These are phyloP conservation scores for Cocos nucifera DNA, from an alignment of 176 grass and related monocot species.

Conservation along the genomic window DNA sequence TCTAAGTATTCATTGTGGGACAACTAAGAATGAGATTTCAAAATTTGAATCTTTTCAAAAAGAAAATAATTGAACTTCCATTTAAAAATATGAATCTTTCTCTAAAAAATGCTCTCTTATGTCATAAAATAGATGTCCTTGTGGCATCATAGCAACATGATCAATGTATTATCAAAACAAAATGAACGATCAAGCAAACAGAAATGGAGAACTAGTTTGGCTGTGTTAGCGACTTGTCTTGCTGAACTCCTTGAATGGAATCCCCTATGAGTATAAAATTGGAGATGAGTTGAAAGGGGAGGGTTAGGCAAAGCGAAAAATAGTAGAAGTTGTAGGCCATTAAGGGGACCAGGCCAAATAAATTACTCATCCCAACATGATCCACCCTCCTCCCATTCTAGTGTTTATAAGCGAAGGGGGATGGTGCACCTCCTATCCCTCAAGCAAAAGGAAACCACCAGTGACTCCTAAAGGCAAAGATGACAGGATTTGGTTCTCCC, in stretches of 20 bases:
- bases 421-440: background rate
- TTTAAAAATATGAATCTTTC: too few relatives aligned
- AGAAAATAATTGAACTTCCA: too few relatives aligned
- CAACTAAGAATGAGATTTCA: too few relatives aligned
- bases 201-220: background rate
- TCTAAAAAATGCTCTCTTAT: too few relatives aligned
- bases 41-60: too few relatives aligned
- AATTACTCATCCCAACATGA: background rate
- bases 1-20: too few relatives aligned
- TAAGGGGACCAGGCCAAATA: constrained; percentile 1
- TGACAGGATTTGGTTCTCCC: constrained; percentile 9
- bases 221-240: background rate
- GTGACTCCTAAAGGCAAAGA: background rate
- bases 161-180: background rate
- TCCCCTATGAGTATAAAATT: constrained; percentile 6
- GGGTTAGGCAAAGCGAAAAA: background rate
- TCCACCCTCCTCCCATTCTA: background rate
- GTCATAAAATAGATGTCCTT: background rate
- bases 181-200: background rate
- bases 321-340: constrained; percentile 7
- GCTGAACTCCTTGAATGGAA: constrained; percentile 1
- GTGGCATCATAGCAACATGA: background rate
- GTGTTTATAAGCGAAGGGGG: constrained; percentile 5
- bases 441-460: background rate
- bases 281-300: background rate